These are phyloP conservation scores for Dipteronia sinensis DNA, from an alignment of 345 rosid species.

Conservation along the genomic window DNA sequence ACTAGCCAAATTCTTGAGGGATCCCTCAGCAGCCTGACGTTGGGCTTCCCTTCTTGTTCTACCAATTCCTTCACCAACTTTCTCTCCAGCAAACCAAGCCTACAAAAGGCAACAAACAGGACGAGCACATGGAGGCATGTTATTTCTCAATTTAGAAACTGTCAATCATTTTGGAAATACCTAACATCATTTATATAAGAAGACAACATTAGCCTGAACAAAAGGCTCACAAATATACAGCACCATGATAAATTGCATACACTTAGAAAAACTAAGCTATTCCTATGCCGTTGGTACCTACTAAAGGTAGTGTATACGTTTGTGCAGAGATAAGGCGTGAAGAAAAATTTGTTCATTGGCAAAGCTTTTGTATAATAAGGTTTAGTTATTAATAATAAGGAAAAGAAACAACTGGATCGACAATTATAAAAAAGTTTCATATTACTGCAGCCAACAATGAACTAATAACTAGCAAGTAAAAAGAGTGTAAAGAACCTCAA, in stretches of 20 bases:
- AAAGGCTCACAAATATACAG: constrained; percentile 6
- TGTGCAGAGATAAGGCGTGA: neutral
- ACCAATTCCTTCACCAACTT: constrained; percentile 80
- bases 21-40: constrained; percentile 76
- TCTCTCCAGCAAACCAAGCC: constrained; percentile 89
- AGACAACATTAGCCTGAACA: constrained; percentile 1
- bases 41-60: constrained; percentile 89
- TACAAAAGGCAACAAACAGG: constrained; percentile 33
- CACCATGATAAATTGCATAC: constrained; percentile 7
- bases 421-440: neutral
- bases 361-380: constrained; percentile 8
- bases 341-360: neutral
- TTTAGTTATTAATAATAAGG: neutral
- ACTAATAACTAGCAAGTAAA: constrained; percentile 13
- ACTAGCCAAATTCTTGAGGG: constrained; percentile 78
- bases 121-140: constrained; percentile 10
- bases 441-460: neutral
- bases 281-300: neutral
- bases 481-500: constrained; percentile 62
- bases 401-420: neutral
- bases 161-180: neutral
- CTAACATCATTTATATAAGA: constrained; percentile 12
- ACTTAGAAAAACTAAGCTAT: neutral
- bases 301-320: neutral
- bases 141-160: constrained; percentile 9